A percentile compares a stretch with the other conserved stretches of the same genome.
Evolutionary conservation across 2,329 filamentous ascomycete genomes (phyloP).

Genomic region (Neofusicoccum sp.): DNA sequence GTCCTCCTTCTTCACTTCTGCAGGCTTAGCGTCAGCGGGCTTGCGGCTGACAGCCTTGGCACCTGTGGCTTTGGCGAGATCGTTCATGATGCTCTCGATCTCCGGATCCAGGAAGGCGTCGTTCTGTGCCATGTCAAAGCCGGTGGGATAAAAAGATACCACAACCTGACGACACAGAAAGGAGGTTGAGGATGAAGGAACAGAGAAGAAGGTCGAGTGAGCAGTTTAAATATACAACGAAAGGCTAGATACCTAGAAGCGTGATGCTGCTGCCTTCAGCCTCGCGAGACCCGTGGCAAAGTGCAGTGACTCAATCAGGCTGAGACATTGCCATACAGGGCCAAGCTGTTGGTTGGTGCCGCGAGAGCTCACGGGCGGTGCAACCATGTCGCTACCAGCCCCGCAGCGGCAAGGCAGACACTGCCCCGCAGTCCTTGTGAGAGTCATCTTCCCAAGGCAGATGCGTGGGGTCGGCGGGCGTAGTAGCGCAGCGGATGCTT

Average conservation of each 20-base stretch:
- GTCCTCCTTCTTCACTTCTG: neutral
- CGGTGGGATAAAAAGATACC: neutral
- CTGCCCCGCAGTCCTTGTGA: neutral
- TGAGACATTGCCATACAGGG: neutral
- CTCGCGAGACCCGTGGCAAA: neutral
- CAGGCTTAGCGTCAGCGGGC: neutral
- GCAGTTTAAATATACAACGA: neutral
- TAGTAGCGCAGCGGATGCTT: no score
- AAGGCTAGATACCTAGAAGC: neutral
- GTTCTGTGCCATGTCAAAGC: neutral
- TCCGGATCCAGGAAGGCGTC: neutral
- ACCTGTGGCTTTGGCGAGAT: neutral
- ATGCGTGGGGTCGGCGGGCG: no score
- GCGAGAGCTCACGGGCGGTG: neutral
- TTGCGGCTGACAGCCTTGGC: neutral
- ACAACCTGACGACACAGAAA: no score
- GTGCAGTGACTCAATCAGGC: neutral
- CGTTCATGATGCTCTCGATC: neutral
- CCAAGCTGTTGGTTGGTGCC: neutral
- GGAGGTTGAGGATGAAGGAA: neutral
- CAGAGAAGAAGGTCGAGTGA: neutral
- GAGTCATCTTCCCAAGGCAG: neutral
- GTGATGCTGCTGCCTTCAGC: slow-evolving; percentile 7
- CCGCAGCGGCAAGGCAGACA: neutral
- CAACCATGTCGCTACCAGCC: neutral